These are phyloP conservation scores for Sclerotinia sclerotiorum DNA, from an alignment of 2,329 filamentous ascomycete genomes.

Conservation along the genomic window DNA sequence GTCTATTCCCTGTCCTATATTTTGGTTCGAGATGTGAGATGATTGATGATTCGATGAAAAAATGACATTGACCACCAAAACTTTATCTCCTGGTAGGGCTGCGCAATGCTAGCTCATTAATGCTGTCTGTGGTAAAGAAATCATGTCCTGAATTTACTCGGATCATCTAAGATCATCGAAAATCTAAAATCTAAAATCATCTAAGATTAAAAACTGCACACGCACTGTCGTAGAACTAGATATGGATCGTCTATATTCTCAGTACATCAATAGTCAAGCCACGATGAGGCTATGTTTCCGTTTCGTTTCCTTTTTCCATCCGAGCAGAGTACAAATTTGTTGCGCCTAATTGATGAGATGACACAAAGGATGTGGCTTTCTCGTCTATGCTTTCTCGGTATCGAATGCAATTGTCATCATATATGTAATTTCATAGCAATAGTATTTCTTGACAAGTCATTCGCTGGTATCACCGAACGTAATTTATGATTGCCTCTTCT, in stretches of 20 bases:
- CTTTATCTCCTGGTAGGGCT: conserved; percentile 8
- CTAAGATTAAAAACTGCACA: not conserved
- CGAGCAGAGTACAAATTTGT: conserved; percentile 11
- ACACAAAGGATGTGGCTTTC: conserved; percentile 31
- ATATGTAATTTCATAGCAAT: conserved; percentile 15
- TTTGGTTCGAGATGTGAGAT: conserved; percentile 13
- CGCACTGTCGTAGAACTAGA: not conserved
- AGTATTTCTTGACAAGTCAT: conserved; percentile 21
- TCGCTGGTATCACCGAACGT: conserved; percentile 33
- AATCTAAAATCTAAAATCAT: too few species aligned
- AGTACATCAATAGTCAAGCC: conserved; percentile 30
- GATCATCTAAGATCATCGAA: not conserved
- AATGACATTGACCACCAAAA: not conserved
- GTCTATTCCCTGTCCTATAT: conserved; percentile 14
- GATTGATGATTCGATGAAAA: conserved; percentile 3
- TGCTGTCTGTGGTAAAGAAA: not conserved
- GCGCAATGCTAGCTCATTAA: conserved; percentile 11
- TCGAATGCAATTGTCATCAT: conserved; percentile 32
- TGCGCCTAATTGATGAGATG: conserved; percentile 28
- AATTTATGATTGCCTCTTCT: conserved; percentile 30
- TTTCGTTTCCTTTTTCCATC: conserved; percentile 1
- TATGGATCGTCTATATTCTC: conserved; percentile 20
- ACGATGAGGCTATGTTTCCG: conserved; percentile 32
- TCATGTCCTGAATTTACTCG: not conserved
- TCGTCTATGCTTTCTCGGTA: conserved; percentile 26